Base-by-base conservation (phyloP, 129 eudicot species). In the Apium graveolens region DNA sequence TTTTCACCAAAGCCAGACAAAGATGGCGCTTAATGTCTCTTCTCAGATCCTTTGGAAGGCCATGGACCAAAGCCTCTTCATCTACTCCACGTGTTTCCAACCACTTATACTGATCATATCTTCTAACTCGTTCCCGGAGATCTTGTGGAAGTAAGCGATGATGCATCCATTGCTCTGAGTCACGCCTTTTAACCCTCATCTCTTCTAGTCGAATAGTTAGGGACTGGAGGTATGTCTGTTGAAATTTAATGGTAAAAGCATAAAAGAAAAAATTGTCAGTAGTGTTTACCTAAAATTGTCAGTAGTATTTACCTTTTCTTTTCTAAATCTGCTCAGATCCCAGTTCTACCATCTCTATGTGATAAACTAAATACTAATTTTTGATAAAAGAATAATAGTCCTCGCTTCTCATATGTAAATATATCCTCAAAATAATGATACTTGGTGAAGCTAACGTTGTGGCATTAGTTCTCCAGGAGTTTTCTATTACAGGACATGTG, bases 141-240 rank as follows among this genome's bases (percentile, higher is more conserved):
- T 84, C 90, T 53, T 76, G 83, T 18, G 92, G 92, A 42, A 89
- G 90, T 29, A 89, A 83, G 44, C 92, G 83, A 76, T 89, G 92
- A 84, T 86, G 92, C 92, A 89, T 89, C 92, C 92, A 89, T 29
- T 86, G 92, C 89, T 89, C 92, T 12, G 92, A 82, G 76, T 89
- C 92, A 18, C 90, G 90, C 46, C 87, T 86, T 77, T 89, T 89
- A 34, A 89, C 65, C 74, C 92, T 86, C 90, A 86, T 89, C 80
- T 86, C 92, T 82, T 89, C 92, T 26, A 89, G 84, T 21, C 92
- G 86, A 79, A 89, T 86, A 42, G 90, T 81, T 6, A 86, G 88
- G 7, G 90, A 86, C 42, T 89, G 92, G 78, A 89, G 90, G 79
- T 89, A 89, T 5, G 92, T 86, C 92, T 89, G 90, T 57, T 74